A percentile compares a stretch with the other conserved stretches of the same genome.
These are phyloP conservation scores for Alternaria consortialis DNA, from an alignment of 2,329 filamentous ascomycete species.

Conservation along the genomic window DNA sequence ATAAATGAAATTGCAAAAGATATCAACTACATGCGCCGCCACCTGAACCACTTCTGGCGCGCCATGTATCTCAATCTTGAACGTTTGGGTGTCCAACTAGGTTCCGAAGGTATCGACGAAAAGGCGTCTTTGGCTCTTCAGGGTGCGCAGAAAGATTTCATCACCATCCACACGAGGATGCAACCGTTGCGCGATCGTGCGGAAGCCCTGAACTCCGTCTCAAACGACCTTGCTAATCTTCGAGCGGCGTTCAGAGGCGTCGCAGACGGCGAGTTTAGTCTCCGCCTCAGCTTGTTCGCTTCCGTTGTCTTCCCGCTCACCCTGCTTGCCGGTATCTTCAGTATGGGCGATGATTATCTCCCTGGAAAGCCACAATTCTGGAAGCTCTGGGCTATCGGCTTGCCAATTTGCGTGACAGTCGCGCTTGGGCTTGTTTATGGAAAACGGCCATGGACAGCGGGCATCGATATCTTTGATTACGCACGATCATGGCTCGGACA, in stretches of 20 bases:
- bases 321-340: slow-evolving; percentile 22
- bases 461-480: not conserved
- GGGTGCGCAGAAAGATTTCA: slow-evolving; percentile 31
- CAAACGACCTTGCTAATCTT: slow-evolving; percentile 28
- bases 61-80: slow-evolving; percentile 30
- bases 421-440: slow-evolving; percentile 5
- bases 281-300: slow-evolving; percentile 10
- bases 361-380: slow-evolving; percentile 29
- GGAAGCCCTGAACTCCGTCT: slow-evolving; percentile 24
- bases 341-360: slow-evolving; percentile 19
- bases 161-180: slow-evolving; percentile 24
- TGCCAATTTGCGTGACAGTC: slow-evolving; percentile 17
- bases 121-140: slow-evolving; percentile 5
- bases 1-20: slow-evolving; percentile 23
- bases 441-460: not conserved
- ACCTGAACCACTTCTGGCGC: slow-evolving; percentile 27
- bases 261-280: slow-evolving; percentile 26
- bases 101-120: not conserved
- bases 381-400: slow-evolving; percentile 32
- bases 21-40: slow-evolving; percentile 30
- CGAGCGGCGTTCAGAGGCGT: slow-evolving; percentile 29
- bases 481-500: not conserved
- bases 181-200: slow-evolving; percentile 24
- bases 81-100: not conserved
- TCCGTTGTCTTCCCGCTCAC: slow-evolving; percentile 14